A percentile compares a stretch with the other conserved stretches of the same genome.
Conservation (phyloP, 257 asterid genomes). For the Misopates orontium region DNA sequence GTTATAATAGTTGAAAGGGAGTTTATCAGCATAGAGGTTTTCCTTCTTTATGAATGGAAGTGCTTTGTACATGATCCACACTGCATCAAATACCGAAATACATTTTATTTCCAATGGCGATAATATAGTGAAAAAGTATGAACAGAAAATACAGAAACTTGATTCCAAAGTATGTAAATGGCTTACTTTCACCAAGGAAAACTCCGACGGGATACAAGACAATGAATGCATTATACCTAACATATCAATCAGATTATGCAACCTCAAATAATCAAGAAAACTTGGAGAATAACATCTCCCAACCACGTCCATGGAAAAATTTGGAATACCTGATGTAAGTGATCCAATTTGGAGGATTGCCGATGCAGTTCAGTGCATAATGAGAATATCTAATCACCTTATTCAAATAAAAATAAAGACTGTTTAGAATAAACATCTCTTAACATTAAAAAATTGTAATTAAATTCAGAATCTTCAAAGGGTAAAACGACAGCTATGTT, state of each 20-base stretch:
- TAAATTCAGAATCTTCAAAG: neutral
- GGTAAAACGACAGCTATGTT: neutral
- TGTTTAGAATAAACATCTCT: neutral
- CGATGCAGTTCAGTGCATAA: slow-evolving; percentile 62
- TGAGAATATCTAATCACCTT: slow-evolving; percentile 86
- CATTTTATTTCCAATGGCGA: slow-evolving; percentile 13
- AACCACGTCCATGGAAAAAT: neutral
- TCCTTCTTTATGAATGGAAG: slow-evolving; percentile 70
- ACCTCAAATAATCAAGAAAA: slow-evolving; percentile 11
- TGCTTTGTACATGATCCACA: slow-evolving; percentile 93
- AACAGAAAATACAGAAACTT: neutral
- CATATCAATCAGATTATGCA: slow-evolving; percentile 17
- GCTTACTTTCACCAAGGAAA: slow-evolving; percentile 92
- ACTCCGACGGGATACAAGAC: slow-evolving; percentile 85
- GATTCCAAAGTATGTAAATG: slow-evolving; percentile 13
- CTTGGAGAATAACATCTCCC: neutral
- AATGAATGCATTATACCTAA: slow-evolving; percentile 90
- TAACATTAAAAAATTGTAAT: neutral
- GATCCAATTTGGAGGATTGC: slow-evolving; percentile 65
- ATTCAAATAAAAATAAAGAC: neutral
- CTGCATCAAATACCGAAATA: slow-evolving; percentile 35
- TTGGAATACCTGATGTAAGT: slow-evolving; percentile 61
- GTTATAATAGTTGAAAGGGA: slow-evolving; percentile 67
- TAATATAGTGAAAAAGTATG: neutral
- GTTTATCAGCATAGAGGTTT: slow-evolving; percentile 61